phyloP scores from a whole-genome alignment of 169 alveolate species.

The Plasmodium yoelii region DNA sequence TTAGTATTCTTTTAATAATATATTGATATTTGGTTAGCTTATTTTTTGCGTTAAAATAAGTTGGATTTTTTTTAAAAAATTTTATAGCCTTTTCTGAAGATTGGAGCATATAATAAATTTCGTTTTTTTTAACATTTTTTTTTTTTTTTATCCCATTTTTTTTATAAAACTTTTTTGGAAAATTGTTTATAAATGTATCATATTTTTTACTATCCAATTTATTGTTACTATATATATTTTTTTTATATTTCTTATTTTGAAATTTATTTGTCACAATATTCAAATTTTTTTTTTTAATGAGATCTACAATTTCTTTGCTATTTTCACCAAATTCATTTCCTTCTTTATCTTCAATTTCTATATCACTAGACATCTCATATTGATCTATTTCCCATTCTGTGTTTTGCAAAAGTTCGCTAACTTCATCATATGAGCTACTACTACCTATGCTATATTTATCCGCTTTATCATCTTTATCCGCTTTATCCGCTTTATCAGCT shows the following conservation, averaged over 20 bases:
- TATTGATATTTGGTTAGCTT: constrained; percentile 56
- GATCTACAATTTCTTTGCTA: no score
- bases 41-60: constrained; percentile 36
- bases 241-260: neutral
- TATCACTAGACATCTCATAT: neutral
- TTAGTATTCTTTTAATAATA: constrained; percentile 53
- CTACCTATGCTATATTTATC: neutral
- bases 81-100: constrained; percentile 72
- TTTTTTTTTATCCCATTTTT: constrained; percentile 5
- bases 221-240: neutral
- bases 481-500: neutral
- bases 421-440: constrained; percentile 8
- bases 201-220: neutral
- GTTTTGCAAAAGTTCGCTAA: neutral
- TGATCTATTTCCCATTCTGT: constrained; percentile 21
- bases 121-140: constrained; percentile 20
- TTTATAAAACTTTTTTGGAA: neutral
- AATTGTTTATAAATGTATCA: neutral
- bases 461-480: neutral
- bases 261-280: neutral
- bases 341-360: neutral
- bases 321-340: neutral
- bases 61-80: constrained; percentile 52
- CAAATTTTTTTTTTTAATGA: neutral
- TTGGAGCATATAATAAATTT: constrained; percentile 52